Base-by-base conservation (phyloP, 1,284 basidiomycete genomes). In the Hypsizygus ulmarius region DNA sequence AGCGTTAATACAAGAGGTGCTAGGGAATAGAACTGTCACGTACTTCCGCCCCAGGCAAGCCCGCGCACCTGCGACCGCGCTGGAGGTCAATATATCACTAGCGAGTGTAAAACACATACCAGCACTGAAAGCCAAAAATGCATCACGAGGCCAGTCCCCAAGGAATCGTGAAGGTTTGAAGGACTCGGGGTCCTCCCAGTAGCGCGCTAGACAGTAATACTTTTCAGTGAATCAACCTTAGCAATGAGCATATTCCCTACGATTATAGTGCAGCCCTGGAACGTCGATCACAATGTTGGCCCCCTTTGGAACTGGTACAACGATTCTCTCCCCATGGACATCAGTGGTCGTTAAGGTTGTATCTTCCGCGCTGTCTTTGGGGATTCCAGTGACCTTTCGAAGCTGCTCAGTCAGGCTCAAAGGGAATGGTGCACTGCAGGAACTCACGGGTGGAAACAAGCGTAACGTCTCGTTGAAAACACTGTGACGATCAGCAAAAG, bases 391-490 rank as follows among this genome's bases (percentile, higher is more conserved):
- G 1, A 70, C 73, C 76, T 79, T 41, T 7, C 32, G 45, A 15
- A 7, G 3, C 1, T 32, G 35, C 8, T 19, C 28, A 41, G 9
- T 40, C 32, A 10, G 18, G 3, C 35, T 18, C 14, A 12, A 27
- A 34, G 10, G 47, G 10, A 27, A 29, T 11, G 29, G 27, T 7
- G 32, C 16, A 47, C 12, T 7, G 7, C 34, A 39, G 53, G 39
- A 47, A 43, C 66, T 74, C 57, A 40, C 81, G 7, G 79, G 72
- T 37, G 82, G 78, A 58, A 77, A 82, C 55, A 84, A 63, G 14
- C 83, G 72, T 8, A 86, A 64, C 0, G 80, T 76, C 62, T 87
- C 83, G 58, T 82, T 72, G 48, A 81, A 67, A 1, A 79, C 75
- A 8, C 79, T 82, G 46, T 15, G 18, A 25, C 10, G 27, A 30